These are phyloP conservation scores for Sclerotinia minor DNA, from an alignment of 2,329 filamentous ascomycete species.

Conservation along the genomic window DNA sequence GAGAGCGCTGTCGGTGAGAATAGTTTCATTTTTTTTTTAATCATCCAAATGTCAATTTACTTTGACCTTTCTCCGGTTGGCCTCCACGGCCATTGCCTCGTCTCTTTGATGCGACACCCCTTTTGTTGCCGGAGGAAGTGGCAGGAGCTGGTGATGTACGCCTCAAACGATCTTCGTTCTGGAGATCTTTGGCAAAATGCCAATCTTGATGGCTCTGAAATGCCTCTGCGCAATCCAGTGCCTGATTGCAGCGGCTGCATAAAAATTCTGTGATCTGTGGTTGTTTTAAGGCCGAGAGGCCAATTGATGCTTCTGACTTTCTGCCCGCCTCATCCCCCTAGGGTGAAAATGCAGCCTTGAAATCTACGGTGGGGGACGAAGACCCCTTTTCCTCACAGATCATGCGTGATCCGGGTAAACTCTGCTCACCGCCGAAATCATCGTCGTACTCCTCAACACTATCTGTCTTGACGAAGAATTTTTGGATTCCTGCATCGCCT, in stretches of 20 bases:
- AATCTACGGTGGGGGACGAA: conserved; percentile 2
- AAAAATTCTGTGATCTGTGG: conserved; percentile 45
- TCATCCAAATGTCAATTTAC: conserved; percentile 56
- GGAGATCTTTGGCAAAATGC: conserved; percentile 88
- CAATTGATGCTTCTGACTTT: conserved; percentile 32
- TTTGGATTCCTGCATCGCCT: conserved; percentile 37
- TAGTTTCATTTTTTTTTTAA: conserved; percentile 19
- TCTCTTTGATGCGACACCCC: conserved; percentile 38
- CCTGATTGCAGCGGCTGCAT: conserved; percentile 66
- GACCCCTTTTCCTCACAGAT: conserved; percentile 27
- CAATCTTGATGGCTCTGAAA: conserved; percentile 83
- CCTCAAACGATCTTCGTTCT: conserved; percentile 48
- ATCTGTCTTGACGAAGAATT: conserved; percentile 39
- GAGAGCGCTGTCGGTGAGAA: conserved; percentile 20
- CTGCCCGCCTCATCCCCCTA: conserved; percentile 39
- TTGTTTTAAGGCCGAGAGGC: conserved; percentile 40
- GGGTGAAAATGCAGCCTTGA: conserved; percentile 28
- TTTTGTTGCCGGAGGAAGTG: conserved; percentile 39
- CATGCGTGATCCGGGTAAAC: conserved; percentile 28
- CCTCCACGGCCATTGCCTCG: conserved; percentile 30
- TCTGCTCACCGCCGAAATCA: conserved; percentile 38
- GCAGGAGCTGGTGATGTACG: conserved; percentile 23
- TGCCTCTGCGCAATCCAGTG: conserved; percentile 58
- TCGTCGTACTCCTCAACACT: conserved; percentile 37
- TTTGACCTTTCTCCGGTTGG: conserved; percentile 57